Evolutionary conservation across 352 stramenopile species (phyloP), one percentile per base, ranked within the genome.

Genomic region (Thalassiosira livingstoniorum): DNA sequence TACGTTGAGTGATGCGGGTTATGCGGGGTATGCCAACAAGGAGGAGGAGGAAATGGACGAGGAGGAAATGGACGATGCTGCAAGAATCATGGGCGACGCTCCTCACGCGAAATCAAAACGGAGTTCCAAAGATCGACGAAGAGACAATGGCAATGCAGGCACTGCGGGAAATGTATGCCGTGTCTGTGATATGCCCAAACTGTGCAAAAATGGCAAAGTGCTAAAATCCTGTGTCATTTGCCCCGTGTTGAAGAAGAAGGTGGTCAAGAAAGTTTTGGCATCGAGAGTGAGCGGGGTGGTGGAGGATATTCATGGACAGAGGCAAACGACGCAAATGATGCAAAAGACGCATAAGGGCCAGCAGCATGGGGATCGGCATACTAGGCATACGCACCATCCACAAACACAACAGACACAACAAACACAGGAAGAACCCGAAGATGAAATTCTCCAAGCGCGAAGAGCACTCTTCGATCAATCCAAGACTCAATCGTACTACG

Each of bases 201-300:
- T 78, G 39, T 43, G 37, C 39, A 70, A 62, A 53, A 43, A 31
- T 39, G 31, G 43, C 21, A 63, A 70, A 10, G 23, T 25, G n/a
- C 18, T 77, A 35, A 47, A 77, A 34, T 42, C 4, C 2, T 78
- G 69, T 62, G 69, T 69, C 7, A 13, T 78, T 18, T 78, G 69
- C 35, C 69, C 69, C 0, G 57, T 78, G 37, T 29, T 78, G 55
- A 78, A 78, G 27, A 78, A 78, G 27, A 31, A 61, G 23, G 69
- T 78, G 13, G 18, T 78, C 2, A 66, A 76, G 37, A 54, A 58
- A 37, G 57, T 76, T 29, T 32, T 68, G n/a, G 55, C 13, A 35
- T 21, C 61, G 11, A 27, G 10, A 10, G 7, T 18, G 7, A 18
- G 7, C 42, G 42, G 42, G 42, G 42, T 18, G 7, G n/a, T n/a